phyloP scores from a whole-genome alignment of 305 asterid genomes.

The Fraxinus sp. region DNA sequence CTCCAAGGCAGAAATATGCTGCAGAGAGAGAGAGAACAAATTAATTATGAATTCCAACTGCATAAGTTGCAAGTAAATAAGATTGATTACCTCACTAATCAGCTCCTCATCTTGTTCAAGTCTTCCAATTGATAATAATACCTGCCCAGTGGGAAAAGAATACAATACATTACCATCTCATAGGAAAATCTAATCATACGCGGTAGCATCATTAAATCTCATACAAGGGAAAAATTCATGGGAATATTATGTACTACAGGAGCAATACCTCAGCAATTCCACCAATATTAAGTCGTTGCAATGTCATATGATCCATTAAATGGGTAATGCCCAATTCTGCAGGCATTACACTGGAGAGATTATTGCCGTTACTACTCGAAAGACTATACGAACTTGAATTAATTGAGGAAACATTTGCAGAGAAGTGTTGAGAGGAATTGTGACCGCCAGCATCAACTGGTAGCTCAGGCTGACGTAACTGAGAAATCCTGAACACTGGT shows the following conservation, averaged over 20 bases:
- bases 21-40: slow-evolving; percentile 19
- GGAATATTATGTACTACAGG: background rate
- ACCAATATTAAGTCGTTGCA: slow-evolving; percentile 47
- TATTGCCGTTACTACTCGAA: slow-evolving; percentile 37
- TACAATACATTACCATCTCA: background rate
- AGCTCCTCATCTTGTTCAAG: slow-evolving; percentile 37
- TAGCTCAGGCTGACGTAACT: slow-evolving; percentile 27
- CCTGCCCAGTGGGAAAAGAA: slow-evolving; percentile 33
- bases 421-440: slow-evolving; percentile 33
- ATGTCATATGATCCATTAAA: slow-evolving; percentile 34
- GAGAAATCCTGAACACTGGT: slow-evolving; percentile 27
- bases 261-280: slow-evolving; percentile 64
- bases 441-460: slow-evolving; percentile 30
- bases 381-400: slow-evolving; percentile 40
- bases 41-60: slow-evolving; percentile 7
- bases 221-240: background rate
- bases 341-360: slow-evolving; percentile 30
- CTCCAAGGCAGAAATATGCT: slow-evolving; percentile 68
- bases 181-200: background rate
- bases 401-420: slow-evolving; percentile 38
- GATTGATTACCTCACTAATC: background rate
- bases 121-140: slow-evolving; percentile 48
- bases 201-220: background rate
- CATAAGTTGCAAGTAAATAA: slow-evolving; percentile 6
- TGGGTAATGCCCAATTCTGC: slow-evolving; percentile 36